A percentile compares a stretch with the other conserved stretches of the same genome.
Evolutionary conservation across 75 land plant species (phyloP).

Genomic region (Ceratopteris richardii): DNA sequence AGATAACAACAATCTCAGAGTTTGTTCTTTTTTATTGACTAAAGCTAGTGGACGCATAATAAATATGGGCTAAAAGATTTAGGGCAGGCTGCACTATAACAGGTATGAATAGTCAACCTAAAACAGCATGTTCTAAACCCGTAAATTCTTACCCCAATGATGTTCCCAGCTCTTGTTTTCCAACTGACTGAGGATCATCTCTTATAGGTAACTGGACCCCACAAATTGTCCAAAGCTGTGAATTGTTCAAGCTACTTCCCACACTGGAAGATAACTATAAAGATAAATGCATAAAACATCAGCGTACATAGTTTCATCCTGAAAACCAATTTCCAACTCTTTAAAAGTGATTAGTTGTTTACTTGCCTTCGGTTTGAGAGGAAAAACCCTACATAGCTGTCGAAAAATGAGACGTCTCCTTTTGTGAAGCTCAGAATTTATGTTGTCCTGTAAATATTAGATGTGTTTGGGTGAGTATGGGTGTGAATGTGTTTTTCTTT

Average conservation of each 20-base stretch:
- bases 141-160: conserved; percentile 92
- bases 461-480: too few relatives aligned
- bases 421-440: conserved; percentile 14
- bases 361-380: background rate
- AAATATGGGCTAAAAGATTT: too few relatives aligned
- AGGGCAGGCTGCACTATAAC: too few relatives aligned
- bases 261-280: conserved; percentile 7
- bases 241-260: background rate
- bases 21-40: background rate
- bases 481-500: too few relatives aligned
- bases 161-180: conserved; percentile 67
- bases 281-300: conserved; percentile 7
- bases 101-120: too few relatives aligned
- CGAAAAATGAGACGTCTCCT: conserved; percentile 15
- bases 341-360: too few relatives aligned
- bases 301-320: background rate
- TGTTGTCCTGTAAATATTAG: conserved; percentile 8
- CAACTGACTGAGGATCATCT: conserved; percentile 81
- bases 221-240: conserved; percentile 41
- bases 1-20: too few relatives aligned
- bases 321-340: too few relatives aligned
- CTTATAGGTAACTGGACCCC: conserved; percentile 69
- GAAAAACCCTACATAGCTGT: conserved; percentile 20
- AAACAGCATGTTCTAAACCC: too few relatives aligned
- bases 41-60: too few relatives aligned